These are phyloP conservation scores for Peribolospora kevripleyi DNA, from an alignment of 768 basidiomycete genomes.

Conservation along the genomic window DNA sequence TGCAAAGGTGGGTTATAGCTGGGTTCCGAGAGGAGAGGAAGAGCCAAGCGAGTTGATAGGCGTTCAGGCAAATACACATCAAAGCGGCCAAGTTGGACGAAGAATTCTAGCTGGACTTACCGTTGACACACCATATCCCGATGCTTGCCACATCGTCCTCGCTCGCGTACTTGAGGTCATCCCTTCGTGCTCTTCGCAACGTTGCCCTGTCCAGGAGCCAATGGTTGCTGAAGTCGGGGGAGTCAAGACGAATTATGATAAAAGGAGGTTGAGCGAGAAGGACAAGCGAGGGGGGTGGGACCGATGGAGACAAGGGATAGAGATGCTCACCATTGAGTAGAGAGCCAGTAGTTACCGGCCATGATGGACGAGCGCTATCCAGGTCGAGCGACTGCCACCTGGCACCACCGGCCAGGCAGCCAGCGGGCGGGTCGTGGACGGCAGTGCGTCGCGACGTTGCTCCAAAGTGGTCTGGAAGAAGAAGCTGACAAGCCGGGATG, in stretches of 20 bases:
- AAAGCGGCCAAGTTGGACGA: background rate
- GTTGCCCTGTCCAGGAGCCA: conserved; percentile 72
- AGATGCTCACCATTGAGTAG: conserved; percentile 52
- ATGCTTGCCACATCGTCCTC: conserved; percentile 61
- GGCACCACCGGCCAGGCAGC: background rate
- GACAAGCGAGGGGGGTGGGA: conserved; percentile 7
- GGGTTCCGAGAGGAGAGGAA: background rate
- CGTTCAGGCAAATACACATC: background rate
- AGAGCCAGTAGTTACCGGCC: conserved; percentile 81
- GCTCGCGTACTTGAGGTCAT: conserved; percentile 56
- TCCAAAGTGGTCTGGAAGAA: no score
- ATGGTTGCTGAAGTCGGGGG: conserved; percentile 37
- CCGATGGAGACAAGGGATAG: conserved; percentile 5
- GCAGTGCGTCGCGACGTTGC: no score
- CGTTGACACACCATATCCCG: conserved; percentile 65
- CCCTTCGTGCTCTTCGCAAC: conserved; percentile 42
- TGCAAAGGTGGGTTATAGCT: conserved; percentile 73
- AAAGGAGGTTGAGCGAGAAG: background rate
- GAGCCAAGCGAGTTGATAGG: background rate
- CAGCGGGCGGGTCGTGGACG: background rate
- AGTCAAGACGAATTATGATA: background rate
- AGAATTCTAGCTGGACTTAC: conserved; percentile 22
- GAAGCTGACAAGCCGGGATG: no score
- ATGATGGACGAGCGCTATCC: conserved; percentile 20
- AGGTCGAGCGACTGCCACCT: no score